Conservation (phyloP, 2,329 filamentous ascomycete species). For the Venturia effusa region DNA sequence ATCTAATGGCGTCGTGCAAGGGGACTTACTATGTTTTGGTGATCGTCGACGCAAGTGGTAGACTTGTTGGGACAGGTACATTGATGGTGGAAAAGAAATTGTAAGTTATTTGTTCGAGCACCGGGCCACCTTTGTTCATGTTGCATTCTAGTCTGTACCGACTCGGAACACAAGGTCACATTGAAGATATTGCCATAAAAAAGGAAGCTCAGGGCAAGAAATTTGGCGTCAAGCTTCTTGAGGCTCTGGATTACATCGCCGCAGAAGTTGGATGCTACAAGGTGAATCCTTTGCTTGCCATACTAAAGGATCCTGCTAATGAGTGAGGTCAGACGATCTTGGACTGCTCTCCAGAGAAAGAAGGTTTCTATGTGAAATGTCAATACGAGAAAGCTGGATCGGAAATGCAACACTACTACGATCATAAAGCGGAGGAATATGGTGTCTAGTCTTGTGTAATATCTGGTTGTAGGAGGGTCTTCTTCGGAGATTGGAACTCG, state of each 20-base stretch:
- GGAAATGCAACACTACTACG: constrained; percentile 13
- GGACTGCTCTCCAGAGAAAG: constrained; percentile 11
- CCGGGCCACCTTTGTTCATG: background rate
- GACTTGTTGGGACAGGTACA: constrained; percentile 16
- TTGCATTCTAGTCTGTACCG: constrained; percentile 8
- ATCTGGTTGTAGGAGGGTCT: background rate
- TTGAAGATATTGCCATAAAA: constrained; percentile 16
- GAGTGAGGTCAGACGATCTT: constrained; percentile 9
- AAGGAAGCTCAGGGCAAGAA: constrained; percentile 17
- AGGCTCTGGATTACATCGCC: constrained; percentile 15
- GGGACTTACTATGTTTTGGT: constrained; percentile 15
- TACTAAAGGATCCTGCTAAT: background rate
- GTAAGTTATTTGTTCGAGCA: background rate
- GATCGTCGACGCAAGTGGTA: constrained; percentile 10
- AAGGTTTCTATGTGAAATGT: constrained; percentile 13
- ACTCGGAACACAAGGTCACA: constrained; percentile 15
- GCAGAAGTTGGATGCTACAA: constrained; percentile 16
- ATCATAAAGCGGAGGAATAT: constrained; percentile 9
- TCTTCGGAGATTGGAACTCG: background rate
- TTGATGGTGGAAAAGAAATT: constrained; percentile 17
- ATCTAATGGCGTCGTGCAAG: constrained; percentile 13
- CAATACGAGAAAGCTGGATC: constrained; percentile 11
- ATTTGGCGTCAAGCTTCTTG: constrained; percentile 16
- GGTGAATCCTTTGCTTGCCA: constrained; percentile 8
- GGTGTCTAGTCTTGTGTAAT: background rate